phyloP scores from a whole-genome alignment of 768 basidiomycete genomes.

The Epithele typhae region DNA sequence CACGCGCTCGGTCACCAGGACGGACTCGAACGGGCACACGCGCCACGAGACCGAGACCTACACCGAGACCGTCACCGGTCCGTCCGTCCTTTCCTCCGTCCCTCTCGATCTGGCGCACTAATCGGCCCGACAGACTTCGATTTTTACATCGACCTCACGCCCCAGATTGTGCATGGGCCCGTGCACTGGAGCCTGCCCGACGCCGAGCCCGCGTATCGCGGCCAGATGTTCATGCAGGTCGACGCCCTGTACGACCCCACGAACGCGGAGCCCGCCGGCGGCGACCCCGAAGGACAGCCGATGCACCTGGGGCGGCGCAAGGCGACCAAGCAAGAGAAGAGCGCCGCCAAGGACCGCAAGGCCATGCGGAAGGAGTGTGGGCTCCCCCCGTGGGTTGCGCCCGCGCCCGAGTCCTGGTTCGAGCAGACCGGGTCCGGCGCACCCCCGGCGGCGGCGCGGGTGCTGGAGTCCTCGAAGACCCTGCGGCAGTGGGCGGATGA shows the following conservation, averaged over 20 bases:
- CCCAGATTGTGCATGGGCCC: slow-evolving; percentile 34
- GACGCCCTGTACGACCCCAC: slow-evolving; percentile 29
- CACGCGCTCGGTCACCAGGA: slow-evolving; percentile 40
- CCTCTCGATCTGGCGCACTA: background rate
- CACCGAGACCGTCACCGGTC: slow-evolving; percentile 49
- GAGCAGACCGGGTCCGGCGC: background rate
- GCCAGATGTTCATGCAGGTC: slow-evolving; percentile 55
- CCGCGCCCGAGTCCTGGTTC: slow-evolving; percentile 8
- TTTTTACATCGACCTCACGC: slow-evolving; percentile 55
- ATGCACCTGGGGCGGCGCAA: slow-evolving; percentile 25
- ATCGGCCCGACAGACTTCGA: slow-evolving; percentile 45
- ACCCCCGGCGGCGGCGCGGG: slow-evolving; percentile 12
- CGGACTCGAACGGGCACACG: slow-evolving; percentile 30
- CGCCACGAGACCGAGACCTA: slow-evolving; percentile 43
- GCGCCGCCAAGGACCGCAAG: slow-evolving; percentile 41
- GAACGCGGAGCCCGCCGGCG: no score
- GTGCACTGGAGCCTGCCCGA: slow-evolving; percentile 63
- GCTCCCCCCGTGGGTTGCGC: slow-evolving; percentile 45
- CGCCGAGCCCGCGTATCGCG: slow-evolving; percentile 59
- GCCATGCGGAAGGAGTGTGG: slow-evolving; percentile 43
- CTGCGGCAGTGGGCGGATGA: slow-evolving; percentile 80
- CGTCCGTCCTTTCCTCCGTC: no score
- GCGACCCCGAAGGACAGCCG: background rate
- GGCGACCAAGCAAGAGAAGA: slow-evolving; percentile 40
- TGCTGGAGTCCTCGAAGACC: slow-evolving; percentile 52